Conservation (phyloP, 148 eudicot genomes). For the Spergularia marina region DNA sequence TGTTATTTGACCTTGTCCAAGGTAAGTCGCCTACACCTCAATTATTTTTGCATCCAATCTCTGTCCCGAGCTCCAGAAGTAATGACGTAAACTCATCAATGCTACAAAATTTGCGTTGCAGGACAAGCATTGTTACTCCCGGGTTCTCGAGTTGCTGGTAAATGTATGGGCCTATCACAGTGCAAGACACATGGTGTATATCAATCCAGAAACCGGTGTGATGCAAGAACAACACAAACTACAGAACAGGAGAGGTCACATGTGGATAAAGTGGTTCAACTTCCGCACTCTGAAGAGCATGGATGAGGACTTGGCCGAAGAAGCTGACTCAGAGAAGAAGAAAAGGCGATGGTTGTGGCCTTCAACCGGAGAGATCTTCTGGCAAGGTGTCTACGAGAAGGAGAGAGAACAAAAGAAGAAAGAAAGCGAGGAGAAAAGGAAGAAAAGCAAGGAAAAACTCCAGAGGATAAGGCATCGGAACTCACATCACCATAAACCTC, state of each 20-base stretch:
- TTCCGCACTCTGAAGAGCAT: constrained; percentile 62
- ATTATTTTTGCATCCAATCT: too few species aligned
- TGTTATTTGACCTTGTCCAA: constrained; percentile 71
- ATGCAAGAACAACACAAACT: constrained; percentile 75
- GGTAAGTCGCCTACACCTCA: constrained; percentile 36
- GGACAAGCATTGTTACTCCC: constrained; percentile 94
- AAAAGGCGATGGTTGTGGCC: constrained; percentile 86
- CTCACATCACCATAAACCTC: constrained; percentile 39
- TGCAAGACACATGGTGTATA: constrained; percentile 69
- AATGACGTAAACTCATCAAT: neutral
- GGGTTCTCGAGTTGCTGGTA: constrained; percentile 80
- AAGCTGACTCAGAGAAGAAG: constrained; percentile 56
- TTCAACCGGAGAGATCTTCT: constrained; percentile 73
- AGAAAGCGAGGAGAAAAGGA: constrained; percentile 50
- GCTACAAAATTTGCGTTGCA: constrained; percentile 30
- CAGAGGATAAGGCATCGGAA: constrained; percentile 51
- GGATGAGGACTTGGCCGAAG: constrained; percentile 96
- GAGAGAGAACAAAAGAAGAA: constrained; percentile 51
- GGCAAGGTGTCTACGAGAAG: constrained; percentile 74
- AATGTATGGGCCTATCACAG: constrained; percentile 97
- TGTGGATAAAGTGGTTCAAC: constrained; percentile 93
- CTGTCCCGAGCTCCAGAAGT: too few species aligned
- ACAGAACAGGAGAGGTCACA: constrained; percentile 56
- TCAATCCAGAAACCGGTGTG: constrained; percentile 62
- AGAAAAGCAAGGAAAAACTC: constrained; percentile 52